Conservation (phyloP, 1,139 yeast genomes). For the Blastobotrys serpentis region DNA sequence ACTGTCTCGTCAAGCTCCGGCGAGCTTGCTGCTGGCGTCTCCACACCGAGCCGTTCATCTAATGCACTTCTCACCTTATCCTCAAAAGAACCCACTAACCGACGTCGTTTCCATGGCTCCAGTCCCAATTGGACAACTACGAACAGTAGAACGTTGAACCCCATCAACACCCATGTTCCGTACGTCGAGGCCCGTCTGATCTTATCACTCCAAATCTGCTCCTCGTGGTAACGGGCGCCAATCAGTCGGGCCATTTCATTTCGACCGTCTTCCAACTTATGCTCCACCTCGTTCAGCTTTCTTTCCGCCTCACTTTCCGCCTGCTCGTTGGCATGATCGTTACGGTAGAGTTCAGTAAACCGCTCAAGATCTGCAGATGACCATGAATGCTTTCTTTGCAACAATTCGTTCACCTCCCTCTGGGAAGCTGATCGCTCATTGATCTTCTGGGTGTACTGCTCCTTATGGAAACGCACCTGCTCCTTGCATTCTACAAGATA, state of each 20-base stretch:
- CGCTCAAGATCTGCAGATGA: constrained; percentile 70
- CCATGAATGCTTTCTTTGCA: constrained; percentile 88
- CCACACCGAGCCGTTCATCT: constrained; percentile 23
- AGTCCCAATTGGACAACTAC: constrained; percentile 78
- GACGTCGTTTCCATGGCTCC: constrained; percentile 90
- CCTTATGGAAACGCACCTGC: constrained; percentile 51
- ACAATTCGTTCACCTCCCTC: constrained; percentile 79
- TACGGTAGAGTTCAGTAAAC: constrained; percentile 76
- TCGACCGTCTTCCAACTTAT: constrained; percentile 66
- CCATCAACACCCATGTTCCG: constrained; percentile 94
- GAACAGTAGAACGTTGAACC: constrained; percentile 75
- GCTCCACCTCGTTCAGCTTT: constrained; percentile 57
- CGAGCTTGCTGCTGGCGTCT: constrained; percentile 28
- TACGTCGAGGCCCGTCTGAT: constrained; percentile 92
- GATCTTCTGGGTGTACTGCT: constrained; percentile 60
- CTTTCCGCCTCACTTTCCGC: constrained; percentile 55
- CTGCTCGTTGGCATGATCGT: constrained; percentile 74
- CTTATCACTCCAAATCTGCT: constrained; percentile 97
- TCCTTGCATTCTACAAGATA: constrained; percentile 51
- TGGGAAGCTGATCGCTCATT: constrained; percentile 69
- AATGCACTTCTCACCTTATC: constrained; percentile 64
- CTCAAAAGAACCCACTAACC: constrained; percentile 81
- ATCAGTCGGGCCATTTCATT: constrained; percentile 72
- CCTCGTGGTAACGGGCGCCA: constrained; percentile 88
- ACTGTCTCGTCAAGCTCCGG: constrained; percentile 11